phyloP scores from a whole-genome alignment of 2,329 filamentous ascomycete species.

The Stachybotrys chartarum region DNA sequence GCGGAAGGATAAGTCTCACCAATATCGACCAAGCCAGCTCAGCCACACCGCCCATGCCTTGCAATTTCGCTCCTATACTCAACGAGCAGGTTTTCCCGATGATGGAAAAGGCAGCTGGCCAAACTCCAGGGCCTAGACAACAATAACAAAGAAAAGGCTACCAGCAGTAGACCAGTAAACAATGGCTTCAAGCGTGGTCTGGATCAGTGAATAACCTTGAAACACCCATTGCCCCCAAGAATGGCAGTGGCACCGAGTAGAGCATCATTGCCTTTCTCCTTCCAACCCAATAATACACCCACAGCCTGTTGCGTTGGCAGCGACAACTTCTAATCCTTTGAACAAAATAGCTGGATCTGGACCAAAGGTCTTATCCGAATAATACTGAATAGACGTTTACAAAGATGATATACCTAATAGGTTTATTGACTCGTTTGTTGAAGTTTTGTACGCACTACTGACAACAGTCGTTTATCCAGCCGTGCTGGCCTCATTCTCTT shows the following conservation, averaged over 20 bases:
- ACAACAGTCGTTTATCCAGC: conserved; percentile 27
- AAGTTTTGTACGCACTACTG: conserved; percentile 28
- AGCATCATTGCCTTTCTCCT: conserved; percentile 30
- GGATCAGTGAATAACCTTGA: background rate
- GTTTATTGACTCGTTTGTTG: conserved; percentile 27
- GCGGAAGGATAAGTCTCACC: conserved; percentile 14
- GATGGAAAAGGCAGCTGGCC: conserved; percentile 33
- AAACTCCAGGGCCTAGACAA: conserved; percentile 32
- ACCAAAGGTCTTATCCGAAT: conserved; percentile 35
- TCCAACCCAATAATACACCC: conserved; percentile 32
- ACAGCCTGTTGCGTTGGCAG: conserved; percentile 37
- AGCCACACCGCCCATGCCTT: conserved; percentile 32
- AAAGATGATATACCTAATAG: conserved; percentile 29
- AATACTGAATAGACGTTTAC: conserved; percentile 31
- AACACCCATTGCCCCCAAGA: conserved; percentile 40
- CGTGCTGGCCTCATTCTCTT: conserved; percentile 22
- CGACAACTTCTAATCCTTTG: conserved; percentile 28
- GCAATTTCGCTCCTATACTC: conserved; percentile 14
- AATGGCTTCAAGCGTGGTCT: background rate
- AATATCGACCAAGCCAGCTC: conserved; percentile 27
- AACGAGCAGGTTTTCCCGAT: conserved; percentile 20
- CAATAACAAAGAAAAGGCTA: conserved; percentile 31
- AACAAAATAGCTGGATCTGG: conserved; percentile 30
- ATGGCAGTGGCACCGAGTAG: conserved; percentile 20
- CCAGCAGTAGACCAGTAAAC: conserved; percentile 2